phyloP scores from a whole-genome alignment of 2,329 filamentous ascomycete species.

The Pseudogymnoascus sp. region DNA sequence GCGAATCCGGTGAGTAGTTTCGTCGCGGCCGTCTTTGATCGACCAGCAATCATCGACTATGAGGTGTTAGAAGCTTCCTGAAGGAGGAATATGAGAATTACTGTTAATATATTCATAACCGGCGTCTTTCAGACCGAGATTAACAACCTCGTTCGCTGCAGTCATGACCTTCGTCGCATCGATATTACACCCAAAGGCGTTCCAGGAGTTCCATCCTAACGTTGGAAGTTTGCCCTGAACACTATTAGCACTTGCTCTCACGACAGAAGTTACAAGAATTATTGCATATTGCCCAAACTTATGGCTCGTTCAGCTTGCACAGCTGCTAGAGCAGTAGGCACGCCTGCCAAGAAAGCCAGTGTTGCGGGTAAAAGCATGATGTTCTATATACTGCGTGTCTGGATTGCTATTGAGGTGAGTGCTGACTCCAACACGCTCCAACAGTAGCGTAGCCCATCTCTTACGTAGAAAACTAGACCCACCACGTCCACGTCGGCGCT shows the following conservation, averaged over 20 bases:
- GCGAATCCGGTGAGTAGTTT: constrained; percentile 39
- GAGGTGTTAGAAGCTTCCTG: constrained; percentile 3
- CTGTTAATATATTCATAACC: constrained; percentile 53
- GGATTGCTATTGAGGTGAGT: background rate
- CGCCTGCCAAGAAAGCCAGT: background rate
- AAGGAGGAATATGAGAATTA: constrained; percentile 8
- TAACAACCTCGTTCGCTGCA: constrained; percentile 41
- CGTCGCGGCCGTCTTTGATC: constrained; percentile 37
- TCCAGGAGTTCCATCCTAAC: constrained; percentile 47
- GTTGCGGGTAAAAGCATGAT: background rate
- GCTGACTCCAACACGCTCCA: background rate
- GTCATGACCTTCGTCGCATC: constrained; percentile 41
- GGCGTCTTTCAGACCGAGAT: constrained; percentile 42
- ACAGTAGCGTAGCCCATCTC: background rate
- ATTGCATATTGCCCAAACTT: background rate
- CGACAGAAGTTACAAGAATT: background rate
- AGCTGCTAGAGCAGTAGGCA: background rate
- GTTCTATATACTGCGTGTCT: background rate
- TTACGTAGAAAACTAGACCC: background rate
- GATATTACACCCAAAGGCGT: constrained; percentile 45
- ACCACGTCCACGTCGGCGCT: background rate
- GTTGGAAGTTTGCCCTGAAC: constrained; percentile 23
- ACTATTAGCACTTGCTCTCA: background rate
- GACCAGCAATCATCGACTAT: constrained; percentile 56
- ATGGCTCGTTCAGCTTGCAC: background rate